Conservation (phyloP, 306 rosid genomes). For the Trichosanthes truncata region DNA sequence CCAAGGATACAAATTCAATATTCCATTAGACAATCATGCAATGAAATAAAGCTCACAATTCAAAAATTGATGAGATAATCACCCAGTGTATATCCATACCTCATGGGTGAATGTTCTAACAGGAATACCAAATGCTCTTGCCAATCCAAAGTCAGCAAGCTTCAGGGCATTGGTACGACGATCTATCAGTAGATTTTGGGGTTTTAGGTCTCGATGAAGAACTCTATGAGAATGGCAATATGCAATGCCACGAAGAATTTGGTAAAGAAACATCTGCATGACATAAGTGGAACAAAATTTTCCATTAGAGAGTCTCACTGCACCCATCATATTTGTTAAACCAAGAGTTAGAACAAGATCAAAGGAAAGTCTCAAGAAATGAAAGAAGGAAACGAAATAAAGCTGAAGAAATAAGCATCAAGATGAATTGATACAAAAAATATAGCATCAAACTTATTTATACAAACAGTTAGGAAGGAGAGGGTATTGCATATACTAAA, state of each 20-base stretch:
- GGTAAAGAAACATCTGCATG: slow-evolving; percentile 93
- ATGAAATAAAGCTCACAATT: slow-evolving; percentile 4
- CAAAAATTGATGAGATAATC: background rate
- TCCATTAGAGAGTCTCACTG: slow-evolving; percentile 13
- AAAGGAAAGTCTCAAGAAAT: background rate
- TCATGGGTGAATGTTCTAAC: slow-evolving; percentile 96
- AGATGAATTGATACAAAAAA: background rate
- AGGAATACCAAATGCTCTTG: slow-evolving; percentile 99
- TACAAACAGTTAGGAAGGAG: background rate
- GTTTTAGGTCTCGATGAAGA: slow-evolving; percentile 98
- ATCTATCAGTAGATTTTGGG: slow-evolving; percentile 93
- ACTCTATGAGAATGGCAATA: slow-evolving; percentile 98
- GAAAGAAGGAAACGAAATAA: background rate
- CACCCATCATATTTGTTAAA: slow-evolving; percentile 8
- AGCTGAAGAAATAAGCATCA: background rate
- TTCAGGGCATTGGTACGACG: slow-evolving; percentile 82
- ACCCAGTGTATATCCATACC: slow-evolving; percentile 33
- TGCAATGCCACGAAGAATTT: slow-evolving; percentile 98
- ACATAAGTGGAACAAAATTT: slow-evolving; percentile 11
- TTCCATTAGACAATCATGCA: background rate
- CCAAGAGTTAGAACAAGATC: slow-evolving; percentile 9
- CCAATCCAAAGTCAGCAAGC: slow-evolving; percentile 99
- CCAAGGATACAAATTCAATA: background rate
- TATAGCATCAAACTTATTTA: background rate
- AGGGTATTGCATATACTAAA: background rate